Evolutionary conservation across 345 rosid genomes (phyloP), one percentile per base, ranked within the genome.

Genomic region (Aquilaria yunnanensis): DNA sequence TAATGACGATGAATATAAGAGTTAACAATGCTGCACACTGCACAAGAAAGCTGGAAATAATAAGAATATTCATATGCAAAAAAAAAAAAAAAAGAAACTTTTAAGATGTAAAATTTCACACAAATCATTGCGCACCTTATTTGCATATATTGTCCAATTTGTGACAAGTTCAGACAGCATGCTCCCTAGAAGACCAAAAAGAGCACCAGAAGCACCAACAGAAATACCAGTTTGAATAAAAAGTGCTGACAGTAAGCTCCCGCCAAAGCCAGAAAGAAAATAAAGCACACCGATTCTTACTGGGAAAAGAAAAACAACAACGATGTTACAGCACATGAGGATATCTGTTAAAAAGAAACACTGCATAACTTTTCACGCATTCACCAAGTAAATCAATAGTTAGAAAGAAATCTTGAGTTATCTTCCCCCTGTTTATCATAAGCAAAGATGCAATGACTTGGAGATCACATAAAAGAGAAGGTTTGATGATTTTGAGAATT

Each of bases 171-270:
- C 99, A 0, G 99, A 88, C 37, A 94, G 84, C 99, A 94, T 94
- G 63, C 91, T 86, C 60, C 99, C 99, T 23, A 94, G 84, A 74
- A 90, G 83, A 72, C 97, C 99, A 29, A 94, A 94, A 45, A 95
- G 84, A 45, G 99, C 97, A 58, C 99, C 99, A 11, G 99, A 95
- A 32, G 99, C 99, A 74, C 99, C 99, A 2, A 95, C 96, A 9
- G 99, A 95, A 68, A 94, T 95, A 69, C 85, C 85, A 16, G 54
- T 54, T 54, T 81, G 87, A 71, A 91, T 84, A 74, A 87, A 95
- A 53, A 95, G 92, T 13, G 96, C 63, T 1, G 99, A 91, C 66
- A 91, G 51, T 71, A 89, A 78, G 74, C 97, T 89, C 65, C 99
- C 97, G 59, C 97, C 97, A 65, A 95, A 75, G 72, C 97, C 97